Evolutionary conservation across 371 early-diverging fungal genomes (phyloP), one percentile per base, ranked within the genome.

Genomic region (Coemansia sp.): DNA sequence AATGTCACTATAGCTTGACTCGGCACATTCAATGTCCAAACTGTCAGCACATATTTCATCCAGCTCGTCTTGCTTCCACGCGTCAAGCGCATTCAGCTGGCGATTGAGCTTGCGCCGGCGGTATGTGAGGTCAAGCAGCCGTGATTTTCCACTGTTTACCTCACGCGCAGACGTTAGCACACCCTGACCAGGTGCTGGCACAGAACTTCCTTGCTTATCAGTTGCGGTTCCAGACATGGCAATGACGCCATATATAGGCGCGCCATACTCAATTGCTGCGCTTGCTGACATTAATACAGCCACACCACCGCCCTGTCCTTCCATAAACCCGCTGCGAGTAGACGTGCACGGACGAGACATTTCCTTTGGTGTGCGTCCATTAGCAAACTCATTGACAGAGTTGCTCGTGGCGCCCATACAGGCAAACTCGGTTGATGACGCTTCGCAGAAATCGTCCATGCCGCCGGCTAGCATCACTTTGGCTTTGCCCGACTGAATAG

Each of bases 151-250:
- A 13, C 23, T 23, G 1, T 44, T 39, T 23, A 13, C 12, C 49
- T 46, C 61, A 8, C 46, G 29, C n/a, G 61, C 61, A 23, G 95
- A 94, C 46, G 95, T 93, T 67, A 95, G 82, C 62, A 95, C 89
- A 83, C 95, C 95, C 72, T 94, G 92, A 64, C 95, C 95, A 71
- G 97, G 95, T 57, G 96, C 95, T 26, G 95, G 96, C n/a, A 95
- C 88, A 6, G 92, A 93, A 61, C 95, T 90, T 58, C 96, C 95
- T 84, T 94, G 92, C 87, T 96, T 96, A 80, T 96, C 97, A 53
- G 94, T 91, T 24, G 97, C 95, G 58, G 95, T 95, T 84, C 89
- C 93, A 63, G 93, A 91, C 61, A 90, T 83, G 49, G 91, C 96
- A 69, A 96, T 84, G 70, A 96, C 91, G 84, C 91, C 95, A 60